Base-by-base conservation (phyloP, 768 basidiomycete species). In the Vararia minispora region DNA sequence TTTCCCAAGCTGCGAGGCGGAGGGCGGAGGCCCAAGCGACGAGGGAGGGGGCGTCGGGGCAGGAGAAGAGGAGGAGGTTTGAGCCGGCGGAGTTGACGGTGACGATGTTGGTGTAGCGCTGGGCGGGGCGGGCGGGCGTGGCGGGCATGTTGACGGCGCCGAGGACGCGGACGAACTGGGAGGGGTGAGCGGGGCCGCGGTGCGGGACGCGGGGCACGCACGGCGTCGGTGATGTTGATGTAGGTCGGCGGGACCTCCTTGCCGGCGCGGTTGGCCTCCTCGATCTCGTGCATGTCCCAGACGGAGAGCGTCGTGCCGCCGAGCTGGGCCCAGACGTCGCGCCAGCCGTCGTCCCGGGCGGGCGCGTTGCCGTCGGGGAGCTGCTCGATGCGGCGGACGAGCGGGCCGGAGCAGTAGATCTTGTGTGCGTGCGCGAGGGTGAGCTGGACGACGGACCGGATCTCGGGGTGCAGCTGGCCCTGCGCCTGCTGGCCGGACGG, bases 41-140 rank as follows among this genome's bases (percentile, higher is more conserved):
- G 37, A 92, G 68, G 12, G 78, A 71, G 30, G 65, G 56, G 21
- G 77, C 72, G 16, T 69, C 70, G 13, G 82, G 81, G 54, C 89
- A 92, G 7, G 89, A 84, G 62, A 97, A 94, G 3, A 94, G 60
- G 23, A 91, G 63, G 31, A 91, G 68, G 56, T 98, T 97, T 22
- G 79, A 79, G 16, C 94, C 94, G 1, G 92, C 94, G 5, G 87
- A 94, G 56, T 92, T 99, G 48, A 99, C 68, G 0, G 88, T 87
- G 41, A 97, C 71, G 37, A 97, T 82, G 53, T 88, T 85, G 0
- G 65, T 65, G 49, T 76, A 84, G 46, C 74, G 72, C 52, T 72
- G 70, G 0, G 69, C 48, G 1, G 80, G 74, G 1, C 62, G 46
- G 9, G 56, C 64, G 1, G 64, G 54, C 0, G 71, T 69, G 6